Conservation (phyloP, 179 eudicot species). For the Drosera spatulata region DNA sequence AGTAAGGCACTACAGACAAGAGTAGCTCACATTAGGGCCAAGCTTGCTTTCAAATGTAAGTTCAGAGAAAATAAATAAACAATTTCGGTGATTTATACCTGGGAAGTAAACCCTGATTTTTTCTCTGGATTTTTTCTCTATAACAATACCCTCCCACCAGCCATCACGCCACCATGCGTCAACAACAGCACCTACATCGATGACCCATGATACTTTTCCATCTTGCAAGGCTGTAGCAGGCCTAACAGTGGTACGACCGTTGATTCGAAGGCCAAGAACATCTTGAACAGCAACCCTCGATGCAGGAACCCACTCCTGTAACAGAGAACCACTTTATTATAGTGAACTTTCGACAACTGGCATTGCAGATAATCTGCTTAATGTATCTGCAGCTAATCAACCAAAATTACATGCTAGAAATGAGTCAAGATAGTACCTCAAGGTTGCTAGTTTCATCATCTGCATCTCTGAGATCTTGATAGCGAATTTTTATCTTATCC, state of each 20-base stretch:
- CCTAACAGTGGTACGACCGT: conserved; percentile 56
- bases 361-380: conserved; percentile 1
- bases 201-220: conserved; percentile 13
- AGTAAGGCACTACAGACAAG: no score
- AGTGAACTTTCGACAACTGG: not conserved
- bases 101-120: conserved; percentile 59
- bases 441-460: conserved; percentile 49
- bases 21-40: no score
- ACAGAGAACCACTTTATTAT: not conserved
- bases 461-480: conserved; percentile 62
- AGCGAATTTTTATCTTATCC: conserved; percentile 63
- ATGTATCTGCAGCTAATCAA: not conserved
- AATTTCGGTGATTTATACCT: not conserved
- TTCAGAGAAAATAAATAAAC: no score
- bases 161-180: conserved; percentile 92
- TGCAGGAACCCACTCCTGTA: conserved; percentile 70
- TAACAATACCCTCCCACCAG: conserved; percentile 95
- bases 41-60: no score
- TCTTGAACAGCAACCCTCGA: conserved; percentile 39
- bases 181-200: conserved; percentile 45
- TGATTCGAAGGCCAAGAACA: conserved; percentile 36
- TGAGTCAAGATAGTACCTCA: conserved; percentile 34
- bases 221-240: conserved; percentile 21
- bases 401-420: not conserved
- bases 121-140: conserved; percentile 35